These are phyloP conservation scores for Sporothrix brasiliensis DNA, from an alignment of 2,329 filamentous ascomycete species.

Conservation along the genomic window DNA sequence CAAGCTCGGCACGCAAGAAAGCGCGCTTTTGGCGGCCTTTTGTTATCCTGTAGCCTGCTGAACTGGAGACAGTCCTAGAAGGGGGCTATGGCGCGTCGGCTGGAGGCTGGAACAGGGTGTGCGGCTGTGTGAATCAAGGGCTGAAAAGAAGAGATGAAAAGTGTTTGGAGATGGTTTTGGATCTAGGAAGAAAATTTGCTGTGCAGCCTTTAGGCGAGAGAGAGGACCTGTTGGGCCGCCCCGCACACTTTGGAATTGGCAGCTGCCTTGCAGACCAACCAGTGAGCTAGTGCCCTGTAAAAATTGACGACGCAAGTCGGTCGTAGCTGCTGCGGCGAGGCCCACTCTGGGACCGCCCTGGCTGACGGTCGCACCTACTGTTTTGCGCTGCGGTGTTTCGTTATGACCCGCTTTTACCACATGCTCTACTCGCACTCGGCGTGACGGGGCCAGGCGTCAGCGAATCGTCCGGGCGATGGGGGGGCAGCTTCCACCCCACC, in stretches of 20 bases:
- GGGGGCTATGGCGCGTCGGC: conserved; percentile 19
- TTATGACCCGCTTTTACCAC: conserved; percentile 26
- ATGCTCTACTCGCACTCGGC: conserved; percentile 9
- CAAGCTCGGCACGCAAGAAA: conserved; percentile 11
- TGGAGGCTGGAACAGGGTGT: conserved; percentile 17
- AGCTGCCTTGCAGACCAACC: conserved; percentile 29
- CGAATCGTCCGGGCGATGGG: conserved; percentile 23
- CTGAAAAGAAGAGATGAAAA: conserved; percentile 5
- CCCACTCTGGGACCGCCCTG: conserved; percentile 13
- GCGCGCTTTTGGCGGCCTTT: background rate
- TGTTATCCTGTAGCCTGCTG: conserved; percentile 24
- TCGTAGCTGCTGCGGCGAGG: conserved; percentile 43
- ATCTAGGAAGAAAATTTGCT: conserved; percentile 24
- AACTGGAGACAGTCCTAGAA: background rate
- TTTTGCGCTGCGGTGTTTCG: background rate
- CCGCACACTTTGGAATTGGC: conserved; percentile 21
- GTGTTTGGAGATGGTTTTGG: background rate
- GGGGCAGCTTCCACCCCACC: conserved; percentile 14
- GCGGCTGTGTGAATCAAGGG: conserved; percentile 19
- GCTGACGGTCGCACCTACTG: background rate
- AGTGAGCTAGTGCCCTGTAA: conserved; percentile 28
- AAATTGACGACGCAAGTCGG: conserved; percentile 40
- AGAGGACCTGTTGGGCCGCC: background rate
- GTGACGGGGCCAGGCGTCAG: conserved; percentile 24
- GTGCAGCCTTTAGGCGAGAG: conserved; percentile 1